Evolutionary conservation across 2,329 filamentous ascomycete genomes (phyloP).

Genomic region (Colletotrichum scovillei): DNA sequence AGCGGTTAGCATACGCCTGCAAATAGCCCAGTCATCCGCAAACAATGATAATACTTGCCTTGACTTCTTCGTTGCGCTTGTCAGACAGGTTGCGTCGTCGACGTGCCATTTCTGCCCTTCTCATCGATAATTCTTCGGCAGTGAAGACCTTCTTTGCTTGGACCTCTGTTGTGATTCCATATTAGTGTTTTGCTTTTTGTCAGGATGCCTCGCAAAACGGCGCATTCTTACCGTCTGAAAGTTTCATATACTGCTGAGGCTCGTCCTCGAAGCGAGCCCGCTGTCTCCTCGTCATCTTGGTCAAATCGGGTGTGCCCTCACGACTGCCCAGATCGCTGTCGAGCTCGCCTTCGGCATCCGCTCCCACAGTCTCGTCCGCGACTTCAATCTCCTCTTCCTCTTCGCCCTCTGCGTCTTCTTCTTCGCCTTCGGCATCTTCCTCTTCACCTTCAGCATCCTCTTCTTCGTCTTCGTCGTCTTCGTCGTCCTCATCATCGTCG

Average conservation of each 20-base stretch:
- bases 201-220: background rate
- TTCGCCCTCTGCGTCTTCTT: constrained; percentile 50
- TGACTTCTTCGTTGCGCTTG: constrained; percentile 73
- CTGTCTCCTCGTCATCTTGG: constrained; percentile 72
- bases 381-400: constrained; percentile 52
- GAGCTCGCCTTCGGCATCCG: constrained; percentile 54
- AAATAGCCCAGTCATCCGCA: no score
- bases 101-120: constrained; percentile 71
- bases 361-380: constrained; percentile 24
- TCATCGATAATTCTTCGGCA: constrained; percentile 71
- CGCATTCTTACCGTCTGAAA: constrained; percentile 65
- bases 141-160: constrained; percentile 73
- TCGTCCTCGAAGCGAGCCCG: constrained; percentile 68
- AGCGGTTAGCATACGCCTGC: background rate
- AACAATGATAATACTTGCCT: constrained; percentile 52
- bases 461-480: constrained; percentile 57
- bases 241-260: constrained; percentile 67
- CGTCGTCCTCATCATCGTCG: constrained; percentile 42
- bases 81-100: constrained; percentile 72
- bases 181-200: constrained; percentile 32
- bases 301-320: constrained; percentile 63
- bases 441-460: constrained; percentile 53
- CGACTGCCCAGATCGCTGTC: constrained; percentile 59
- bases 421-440: constrained; percentile 57
- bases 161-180: constrained; percentile 58